Percentiles rank a stretch among this genome's conserved stretches.
Conservation (phyloP, 2,329 filamentous ascomycete species). For the Allantophomopsis lycopodina region DNA sequence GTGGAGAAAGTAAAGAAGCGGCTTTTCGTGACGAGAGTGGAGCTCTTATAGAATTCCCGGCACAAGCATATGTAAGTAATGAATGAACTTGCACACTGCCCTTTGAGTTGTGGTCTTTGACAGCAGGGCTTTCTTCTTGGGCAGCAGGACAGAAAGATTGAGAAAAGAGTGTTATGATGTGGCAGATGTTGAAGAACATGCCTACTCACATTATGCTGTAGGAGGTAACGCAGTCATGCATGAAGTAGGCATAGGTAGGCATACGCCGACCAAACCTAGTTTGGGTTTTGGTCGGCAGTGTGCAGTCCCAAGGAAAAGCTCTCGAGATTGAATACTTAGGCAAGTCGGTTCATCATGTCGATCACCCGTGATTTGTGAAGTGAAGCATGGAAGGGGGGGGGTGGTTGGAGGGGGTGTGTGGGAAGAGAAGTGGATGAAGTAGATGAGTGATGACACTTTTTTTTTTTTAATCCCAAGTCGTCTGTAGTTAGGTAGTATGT, state of each 20-base stretch:
- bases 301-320: conserved; percentile 18
- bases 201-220: conserved; percentile 12
- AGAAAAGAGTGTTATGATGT: conserved; percentile 13
- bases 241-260: conserved; percentile 1
- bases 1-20: background rate
- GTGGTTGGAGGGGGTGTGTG: background rate
- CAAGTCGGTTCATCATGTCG: background rate
- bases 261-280: background rate
- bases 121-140: background rate
- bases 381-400: background rate
- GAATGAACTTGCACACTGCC: too few relatives aligned
- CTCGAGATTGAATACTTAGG: conserved; percentile 3
- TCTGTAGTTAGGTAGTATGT: too few relatives aligned
- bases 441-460: background rate
- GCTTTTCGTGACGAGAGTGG: background rate
- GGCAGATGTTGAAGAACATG: conserved; percentile 13
- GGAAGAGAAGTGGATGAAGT: background rate
- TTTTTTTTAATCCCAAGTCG: too few relatives aligned
- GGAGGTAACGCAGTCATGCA: conserved; percentile 12
- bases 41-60: background rate
- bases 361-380: background rate
- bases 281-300: conserved; percentile 17
- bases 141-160: conserved; percentile 3
- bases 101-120: too few relatives aligned
- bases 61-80: too few relatives aligned